Conservation (phyloP, 768 basidiomycete genomes). For the Cystobasidium onofrii region DNA sequence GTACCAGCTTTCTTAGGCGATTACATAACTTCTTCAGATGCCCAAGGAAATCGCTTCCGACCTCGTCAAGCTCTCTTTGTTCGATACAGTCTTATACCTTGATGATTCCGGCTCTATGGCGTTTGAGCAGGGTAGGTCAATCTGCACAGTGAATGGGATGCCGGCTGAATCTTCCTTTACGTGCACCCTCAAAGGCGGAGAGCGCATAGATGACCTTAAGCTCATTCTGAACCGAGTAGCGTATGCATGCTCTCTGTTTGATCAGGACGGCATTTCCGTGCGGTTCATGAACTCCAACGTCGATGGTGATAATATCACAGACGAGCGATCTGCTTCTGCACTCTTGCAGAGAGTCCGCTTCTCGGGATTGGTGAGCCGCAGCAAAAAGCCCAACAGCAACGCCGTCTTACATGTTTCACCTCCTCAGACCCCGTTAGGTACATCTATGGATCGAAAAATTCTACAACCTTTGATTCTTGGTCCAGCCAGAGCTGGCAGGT, state of each 20-base stretch:
- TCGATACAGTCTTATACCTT: conserved; percentile 43
- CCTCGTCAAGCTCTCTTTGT: conserved; percentile 47
- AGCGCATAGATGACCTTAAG: conserved; percentile 49
- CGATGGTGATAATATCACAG: conserved; percentile 47
- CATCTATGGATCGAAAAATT: conserved; percentile 46
- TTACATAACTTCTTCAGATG: conserved; percentile 30
- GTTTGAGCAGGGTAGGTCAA: background rate
- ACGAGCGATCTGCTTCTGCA: conserved; percentile 44
- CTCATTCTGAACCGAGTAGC: conserved; percentile 44
- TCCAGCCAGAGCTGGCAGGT: conserved; percentile 42
- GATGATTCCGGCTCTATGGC: conserved; percentile 42
- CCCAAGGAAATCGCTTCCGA: conserved; percentile 49
- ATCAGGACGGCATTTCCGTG: conserved; percentile 48
- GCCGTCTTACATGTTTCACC: no score
- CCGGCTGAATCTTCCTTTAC: background rate
- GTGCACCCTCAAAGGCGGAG: conserved; percentile 45
- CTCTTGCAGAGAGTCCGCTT: conserved; percentile 48
- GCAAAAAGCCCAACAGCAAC: background rate
- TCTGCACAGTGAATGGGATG: no score
- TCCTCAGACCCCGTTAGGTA: conserved; percentile 48
- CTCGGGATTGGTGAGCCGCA: conserved; percentile 38
- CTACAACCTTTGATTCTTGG: conserved; percentile 48
- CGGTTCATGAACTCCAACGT: conserved; percentile 48
- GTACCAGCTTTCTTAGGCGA: no score
- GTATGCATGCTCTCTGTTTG: conserved; percentile 46